Conservation (phyloP, 163 green algal species). For the Volvox carteri region DNA sequence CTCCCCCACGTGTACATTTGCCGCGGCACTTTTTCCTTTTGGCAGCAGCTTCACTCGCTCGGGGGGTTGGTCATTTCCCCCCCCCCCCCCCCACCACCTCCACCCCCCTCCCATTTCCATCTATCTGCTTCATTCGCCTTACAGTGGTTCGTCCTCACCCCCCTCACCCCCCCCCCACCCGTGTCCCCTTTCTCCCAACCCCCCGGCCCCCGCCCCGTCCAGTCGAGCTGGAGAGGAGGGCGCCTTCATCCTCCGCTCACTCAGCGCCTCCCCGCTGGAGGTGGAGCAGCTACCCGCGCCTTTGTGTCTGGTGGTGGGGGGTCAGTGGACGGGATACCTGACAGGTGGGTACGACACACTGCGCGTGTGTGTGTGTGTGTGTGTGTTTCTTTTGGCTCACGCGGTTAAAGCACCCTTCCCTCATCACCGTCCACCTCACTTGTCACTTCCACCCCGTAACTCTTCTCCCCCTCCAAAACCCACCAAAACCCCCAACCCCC, state of each 20-base stretch:
- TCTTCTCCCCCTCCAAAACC: neutral
- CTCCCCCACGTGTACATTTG: too few relatives aligned
- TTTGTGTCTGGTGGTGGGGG: slow-evolving; percentile 69
- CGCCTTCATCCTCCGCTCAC: slow-evolving; percentile 72
- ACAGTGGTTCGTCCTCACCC: neutral
- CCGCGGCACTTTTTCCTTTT: too few relatives aligned
- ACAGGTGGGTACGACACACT: slow-evolving; percentile 47
- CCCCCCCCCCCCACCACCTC: too few relatives aligned
- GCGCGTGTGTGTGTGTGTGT: too few relatives aligned
- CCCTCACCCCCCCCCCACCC: neutral
- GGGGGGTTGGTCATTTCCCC: too few relatives aligned
- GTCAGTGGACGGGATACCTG: slow-evolving; percentile 57
- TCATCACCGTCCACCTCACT: too few relatives aligned
- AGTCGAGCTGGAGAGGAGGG: slow-evolving; percentile 70
- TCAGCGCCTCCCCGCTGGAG: slow-evolving; percentile 62
- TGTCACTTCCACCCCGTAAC: neutral
- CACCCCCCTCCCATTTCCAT: neutral
- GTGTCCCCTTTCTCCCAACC: neutral
- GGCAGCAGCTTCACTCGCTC: too few relatives aligned
- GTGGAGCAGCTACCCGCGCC: slow-evolving; percentile 76
- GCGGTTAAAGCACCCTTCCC: too few relatives aligned
- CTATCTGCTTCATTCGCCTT: neutral
- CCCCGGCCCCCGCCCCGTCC: neutral
- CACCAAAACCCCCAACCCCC: neutral
- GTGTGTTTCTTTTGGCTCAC: too few relatives aligned